These are phyloP conservation scores for Globisporangium polare DNA, from an alignment of 352 stramenopile genomes.

Conservation along the genomic window DNA sequence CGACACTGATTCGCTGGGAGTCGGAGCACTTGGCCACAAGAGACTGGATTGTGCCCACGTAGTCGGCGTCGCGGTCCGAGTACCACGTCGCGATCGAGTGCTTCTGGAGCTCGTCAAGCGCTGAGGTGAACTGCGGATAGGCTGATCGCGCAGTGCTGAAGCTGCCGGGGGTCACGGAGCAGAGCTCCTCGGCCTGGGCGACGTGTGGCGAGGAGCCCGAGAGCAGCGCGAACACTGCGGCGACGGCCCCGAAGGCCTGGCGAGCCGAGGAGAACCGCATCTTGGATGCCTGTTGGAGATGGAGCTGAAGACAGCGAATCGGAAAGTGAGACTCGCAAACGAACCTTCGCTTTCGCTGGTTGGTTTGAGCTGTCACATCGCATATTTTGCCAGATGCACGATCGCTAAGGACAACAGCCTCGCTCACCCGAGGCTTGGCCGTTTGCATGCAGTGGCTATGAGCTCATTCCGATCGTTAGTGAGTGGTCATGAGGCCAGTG, in stretches of 20 bases:
- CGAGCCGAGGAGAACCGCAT: background rate
- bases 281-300: too few relatives aligned
- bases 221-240: background rate
- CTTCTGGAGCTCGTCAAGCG: background rate
- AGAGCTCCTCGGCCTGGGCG: background rate
- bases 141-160: background rate
- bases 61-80: conserved; percentile 32
- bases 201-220: background rate
- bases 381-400: too few relatives aligned
- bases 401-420: too few relatives aligned
- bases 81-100: conserved; percentile 38
- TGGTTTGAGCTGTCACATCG: too few relatives aligned
- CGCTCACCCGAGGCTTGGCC: too few relatives aligned
- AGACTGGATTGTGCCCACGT: too few relatives aligned
- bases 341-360: too few relatives aligned
- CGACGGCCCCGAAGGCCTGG: background rate
- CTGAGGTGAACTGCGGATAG: background rate
- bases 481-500: too few relatives aligned
- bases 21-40: conserved; percentile 34
- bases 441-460: too few relatives aligned
- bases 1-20: conserved; percentile 44
- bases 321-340: background rate
- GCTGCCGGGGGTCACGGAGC: background rate
- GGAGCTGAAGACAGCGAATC: background rate
- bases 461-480: too few relatives aligned